Evolutionary conservation across 2,329 filamentous ascomycete species (phyloP), one percentile per base, ranked within the genome.

Genomic region (Graphilbum sp.): DNA sequence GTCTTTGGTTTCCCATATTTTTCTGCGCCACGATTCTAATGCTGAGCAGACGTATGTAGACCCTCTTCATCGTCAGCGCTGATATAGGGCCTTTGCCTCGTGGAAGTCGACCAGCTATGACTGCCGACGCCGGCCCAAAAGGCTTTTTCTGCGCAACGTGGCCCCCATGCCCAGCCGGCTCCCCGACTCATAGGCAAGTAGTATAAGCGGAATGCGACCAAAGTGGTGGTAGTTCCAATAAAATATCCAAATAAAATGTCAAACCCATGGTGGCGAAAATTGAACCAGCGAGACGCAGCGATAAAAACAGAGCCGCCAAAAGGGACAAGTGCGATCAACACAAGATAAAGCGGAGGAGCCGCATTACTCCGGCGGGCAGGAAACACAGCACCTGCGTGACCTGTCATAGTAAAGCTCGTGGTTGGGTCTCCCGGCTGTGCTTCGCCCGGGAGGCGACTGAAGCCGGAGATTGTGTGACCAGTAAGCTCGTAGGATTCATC

Each of bases 231-330:
- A 13, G 78, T 67, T 9, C 88, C 88, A 44, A 95, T 79, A 12
- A 81, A 46, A 39, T 78, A 80, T n/a, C 88, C 88, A 45, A 81
- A 84, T 3, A 95, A 59, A 46, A 95, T 82, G 46, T 96, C 88
- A 54, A 94, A 88, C n/a, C 79, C 86, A 54, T 88, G 82, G 56
- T 96, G 88, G 30, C 83, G 75, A 60, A 79, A 92, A 55, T 95
- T 79, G 42, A 79, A 86, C 70, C 79, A 96, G 11, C 88, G 79
- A 1, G 84, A 88, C 21, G 77, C 73, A n/a, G 79, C 69, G 44
- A 95, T 80, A 60, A 86, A 94, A 45, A 86, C 70, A 5, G 86
- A 79, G 1, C 72, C 62, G 40, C 75, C 79, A 45, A 86, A 70
- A 3, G 87, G 87, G 2, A 83, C 57, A 16, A 85, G 62, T 2